Evolutionary conservation across 768 basidiomycete species (phyloP).

Genomic region (Gelatoporia subvermispora): DNA sequence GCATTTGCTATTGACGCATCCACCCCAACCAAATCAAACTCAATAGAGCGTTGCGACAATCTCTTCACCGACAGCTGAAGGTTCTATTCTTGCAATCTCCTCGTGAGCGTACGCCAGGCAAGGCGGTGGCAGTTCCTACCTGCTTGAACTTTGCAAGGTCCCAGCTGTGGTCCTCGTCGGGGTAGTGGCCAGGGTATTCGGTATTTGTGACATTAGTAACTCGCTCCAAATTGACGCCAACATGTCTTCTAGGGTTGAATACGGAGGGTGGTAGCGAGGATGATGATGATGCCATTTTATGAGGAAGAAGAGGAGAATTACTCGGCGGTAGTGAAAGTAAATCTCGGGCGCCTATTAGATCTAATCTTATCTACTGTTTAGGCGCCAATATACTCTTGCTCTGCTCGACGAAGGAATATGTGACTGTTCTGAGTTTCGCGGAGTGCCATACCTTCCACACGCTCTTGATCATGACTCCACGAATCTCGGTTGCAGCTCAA

Average conservation of each 20-base stretch:
- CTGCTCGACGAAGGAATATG: too few relatives aligned
- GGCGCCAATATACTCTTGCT: too few relatives aligned
- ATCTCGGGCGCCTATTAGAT: too few relatives aligned
- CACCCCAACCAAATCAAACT: constrained; percentile 93
- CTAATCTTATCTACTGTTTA: too few relatives aligned
- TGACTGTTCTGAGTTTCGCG: too few relatives aligned
- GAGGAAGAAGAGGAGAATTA: too few relatives aligned
- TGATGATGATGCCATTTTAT: constrained; percentile 20
- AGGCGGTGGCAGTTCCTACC: constrained; percentile 42
- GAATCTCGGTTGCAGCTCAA: too few relatives aligned
- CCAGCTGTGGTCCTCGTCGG: constrained; percentile 85
- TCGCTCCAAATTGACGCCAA: constrained; percentile 64
- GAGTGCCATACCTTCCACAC: too few relatives aligned
- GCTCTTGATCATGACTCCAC: too few relatives aligned
- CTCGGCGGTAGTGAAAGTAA: too few relatives aligned
- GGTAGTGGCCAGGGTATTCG: constrained; percentile 87
- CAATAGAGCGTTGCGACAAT: constrained; percentile 77
- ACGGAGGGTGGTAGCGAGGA: constrained; percentile 19
- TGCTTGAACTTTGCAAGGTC: constrained; percentile 66
- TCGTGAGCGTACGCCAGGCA: not conserved
- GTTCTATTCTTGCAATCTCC: constrained; percentile 46
- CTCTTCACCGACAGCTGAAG: constrained; percentile 71
- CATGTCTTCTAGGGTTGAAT: constrained; percentile 48
- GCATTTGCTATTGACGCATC: constrained; percentile 97
- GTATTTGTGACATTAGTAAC: constrained; percentile 81